Conservation (phyloP, 805 yeast genomes). For the Lachancea thermotolerans region DNA sequence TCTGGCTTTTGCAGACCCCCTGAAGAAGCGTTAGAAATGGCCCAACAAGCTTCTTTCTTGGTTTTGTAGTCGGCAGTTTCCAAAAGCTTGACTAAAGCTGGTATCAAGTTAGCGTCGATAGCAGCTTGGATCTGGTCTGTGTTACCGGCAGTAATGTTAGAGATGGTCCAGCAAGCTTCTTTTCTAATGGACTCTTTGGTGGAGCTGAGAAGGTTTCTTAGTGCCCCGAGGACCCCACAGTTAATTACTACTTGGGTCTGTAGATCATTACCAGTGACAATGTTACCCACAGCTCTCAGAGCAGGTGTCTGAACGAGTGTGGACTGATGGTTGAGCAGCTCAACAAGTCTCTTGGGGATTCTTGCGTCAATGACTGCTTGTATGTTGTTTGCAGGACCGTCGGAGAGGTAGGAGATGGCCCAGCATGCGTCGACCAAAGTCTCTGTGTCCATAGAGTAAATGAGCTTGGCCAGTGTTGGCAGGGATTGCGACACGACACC, state of each 20-base stretch:
- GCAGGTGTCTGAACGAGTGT: slow-evolving; percentile 95
- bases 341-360: slow-evolving; percentile 90
- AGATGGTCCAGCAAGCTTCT: slow-evolving; percentile 98
- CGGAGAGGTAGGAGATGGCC: slow-evolving; percentile 94
- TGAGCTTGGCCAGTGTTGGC: slow-evolving; percentile 86
- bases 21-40: slow-evolving; percentile 93
- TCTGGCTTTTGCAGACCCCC: slow-evolving; percentile 92
- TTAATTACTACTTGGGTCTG: slow-evolving; percentile 95
- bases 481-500: slow-evolving; percentile 73
- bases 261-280: slow-evolving; percentile 92
- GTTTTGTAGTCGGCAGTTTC: slow-evolving; percentile 89
- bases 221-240: slow-evolving; percentile 82
- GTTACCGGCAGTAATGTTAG: slow-evolving; percentile 97
- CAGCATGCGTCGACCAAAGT: slow-evolving; percentile 96
- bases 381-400: slow-evolving; percentile 87
- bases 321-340: slow-evolving; percentile 76
- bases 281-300: slow-evolving; percentile 93
- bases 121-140: slow-evolving; percentile 94
- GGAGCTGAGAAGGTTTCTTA: slow-evolving; percentile 70
- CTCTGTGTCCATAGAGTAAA: slow-evolving; percentile 86
- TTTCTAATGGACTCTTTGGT: slow-evolving; percentile 89
- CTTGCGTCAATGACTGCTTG: slow-evolving; percentile 96
- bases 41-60: slow-evolving; percentile 99
- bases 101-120: slow-evolving; percentile 87
- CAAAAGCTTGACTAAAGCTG: slow-evolving; percentile 77